phyloP scores from a whole-genome alignment of 2,329 filamentous ascomycete species.

The Aspergillus floridensis region DNA sequence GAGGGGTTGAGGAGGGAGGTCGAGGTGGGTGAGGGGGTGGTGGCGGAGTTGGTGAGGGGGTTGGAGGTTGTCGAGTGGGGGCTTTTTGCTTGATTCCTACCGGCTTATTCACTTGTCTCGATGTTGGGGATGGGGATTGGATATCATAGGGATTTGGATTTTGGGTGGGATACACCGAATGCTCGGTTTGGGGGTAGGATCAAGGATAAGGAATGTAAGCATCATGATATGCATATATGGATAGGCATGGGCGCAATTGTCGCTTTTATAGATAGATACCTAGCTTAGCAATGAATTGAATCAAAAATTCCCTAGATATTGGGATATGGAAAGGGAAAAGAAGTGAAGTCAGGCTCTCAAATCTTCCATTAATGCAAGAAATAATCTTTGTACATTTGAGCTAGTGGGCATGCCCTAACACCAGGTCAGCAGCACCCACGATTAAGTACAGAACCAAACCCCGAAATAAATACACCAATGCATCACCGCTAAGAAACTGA shows the following conservation, averaged over 20 bases:
- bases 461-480: background rate
- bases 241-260: background rate
- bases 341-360: too few species aligned
- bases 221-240: background rate
- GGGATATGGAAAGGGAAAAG: too few species aligned
- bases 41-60: conserved; percentile 60
- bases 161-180: too few species aligned
- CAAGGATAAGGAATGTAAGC: too few species aligned
- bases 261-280: background rate
- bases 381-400: background rate
- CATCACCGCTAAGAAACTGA: background rate
- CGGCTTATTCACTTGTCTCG: background rate
- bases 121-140: background rate
- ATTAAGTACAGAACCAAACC: background rate
- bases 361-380: too few species aligned
- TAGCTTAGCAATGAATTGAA: background rate
- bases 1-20: conserved; percentile 69
- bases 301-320: background rate
- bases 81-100: conserved; percentile 54
- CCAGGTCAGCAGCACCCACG: background rate
- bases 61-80: conserved; percentile 80
- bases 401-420: background rate
- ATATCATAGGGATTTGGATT: too few species aligned
- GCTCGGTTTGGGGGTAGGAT: too few species aligned
- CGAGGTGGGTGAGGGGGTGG: conserved; percentile 39